Evolutionary conservation across 495 filamentous ascomycete genomes (phyloP), one percentile per base, ranked within the genome.

Genomic region (Annulohypoxylon maeteangense): DNA sequence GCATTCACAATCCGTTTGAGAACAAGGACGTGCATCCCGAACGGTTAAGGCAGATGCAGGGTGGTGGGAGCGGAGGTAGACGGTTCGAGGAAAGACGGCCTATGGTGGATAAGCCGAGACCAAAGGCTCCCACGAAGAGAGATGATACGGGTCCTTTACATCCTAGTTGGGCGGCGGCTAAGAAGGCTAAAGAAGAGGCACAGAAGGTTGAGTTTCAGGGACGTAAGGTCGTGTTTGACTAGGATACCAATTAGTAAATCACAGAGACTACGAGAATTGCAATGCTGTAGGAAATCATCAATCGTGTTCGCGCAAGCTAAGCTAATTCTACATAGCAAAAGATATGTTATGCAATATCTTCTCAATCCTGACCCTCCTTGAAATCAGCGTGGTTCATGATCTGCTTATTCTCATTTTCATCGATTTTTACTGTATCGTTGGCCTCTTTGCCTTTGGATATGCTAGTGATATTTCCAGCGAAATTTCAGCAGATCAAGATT

Each of bases 211-310:
- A 86, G 7, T 97, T 95, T 71, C 79, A 90, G 76, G 96, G 95
- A 45, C 95, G 90, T 86, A 98, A 97, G 84, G 89, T 97, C 55
- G 87, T 87, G 0, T 99, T 99, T 83, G 93, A 97, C 80, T 98
- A 76, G 63, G 54, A 66, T 74, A 74, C 66, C 71, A 65, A 78
- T 73, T 51, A 58, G 47, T 20, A 38, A 47, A 18, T 62, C 57
- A 56, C 22, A 1, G 18, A 40, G 54, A 56, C 14, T 44, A 47
- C 14, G 31, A n/a, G 4, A 56, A 32, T 29, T 38, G 11, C 7
- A 23, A 38, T n/a, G 11, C 45, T 18, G 8, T 38, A 10, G 14
- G 40, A 66, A 58, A 44, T 7, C 31, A 27, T 66, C 4, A 34
- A 44, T 68, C 48, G 20, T 67, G 38, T 44, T 7, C 44, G 0